Conservation (phyloP, 257 asterid species). For the Nicotiana benthamiana region DNA sequence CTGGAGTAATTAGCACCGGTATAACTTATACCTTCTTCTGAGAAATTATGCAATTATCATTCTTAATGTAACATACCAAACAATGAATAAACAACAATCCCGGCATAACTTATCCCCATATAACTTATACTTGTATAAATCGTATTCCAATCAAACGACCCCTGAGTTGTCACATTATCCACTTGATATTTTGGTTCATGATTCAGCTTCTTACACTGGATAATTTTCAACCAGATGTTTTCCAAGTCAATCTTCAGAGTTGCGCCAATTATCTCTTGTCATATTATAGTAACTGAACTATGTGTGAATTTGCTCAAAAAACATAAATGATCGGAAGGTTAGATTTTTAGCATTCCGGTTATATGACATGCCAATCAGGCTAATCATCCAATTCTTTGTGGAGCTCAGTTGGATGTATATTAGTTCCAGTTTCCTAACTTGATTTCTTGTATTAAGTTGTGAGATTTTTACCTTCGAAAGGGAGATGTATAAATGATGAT, state of each 20-base stretch:
- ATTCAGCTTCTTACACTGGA: slow-evolving; percentile 20
- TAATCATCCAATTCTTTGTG: background rate
- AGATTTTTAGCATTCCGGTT: background rate
- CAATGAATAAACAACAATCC: too few relatives aligned
- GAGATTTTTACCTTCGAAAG: background rate
- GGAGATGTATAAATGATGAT: background rate
- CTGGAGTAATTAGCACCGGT: too few relatives aligned
- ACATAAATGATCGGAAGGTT: background rate
- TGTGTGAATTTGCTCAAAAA: background rate
- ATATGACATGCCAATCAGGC: background rate
- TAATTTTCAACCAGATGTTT: background rate
- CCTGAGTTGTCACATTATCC: background rate
- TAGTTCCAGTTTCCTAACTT: background rate
- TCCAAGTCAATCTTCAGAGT: background rate
- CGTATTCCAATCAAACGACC: too few relatives aligned
- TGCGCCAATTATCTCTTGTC: background rate
- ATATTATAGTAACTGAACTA: background rate
- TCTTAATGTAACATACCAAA: too few relatives aligned
- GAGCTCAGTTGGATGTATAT: background rate
- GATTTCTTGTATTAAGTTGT: background rate
- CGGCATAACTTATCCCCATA: too few relatives aligned
- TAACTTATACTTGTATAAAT: too few relatives aligned
- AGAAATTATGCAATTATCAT: too few relatives aligned
- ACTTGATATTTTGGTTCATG: slow-evolving; percentile 19
- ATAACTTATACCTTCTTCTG: too few relatives aligned